These are phyloP conservation scores for Corynespora cassiicola DNA, from an alignment of 2,329 filamentous ascomycete genomes.

Conservation along the genomic window DNA sequence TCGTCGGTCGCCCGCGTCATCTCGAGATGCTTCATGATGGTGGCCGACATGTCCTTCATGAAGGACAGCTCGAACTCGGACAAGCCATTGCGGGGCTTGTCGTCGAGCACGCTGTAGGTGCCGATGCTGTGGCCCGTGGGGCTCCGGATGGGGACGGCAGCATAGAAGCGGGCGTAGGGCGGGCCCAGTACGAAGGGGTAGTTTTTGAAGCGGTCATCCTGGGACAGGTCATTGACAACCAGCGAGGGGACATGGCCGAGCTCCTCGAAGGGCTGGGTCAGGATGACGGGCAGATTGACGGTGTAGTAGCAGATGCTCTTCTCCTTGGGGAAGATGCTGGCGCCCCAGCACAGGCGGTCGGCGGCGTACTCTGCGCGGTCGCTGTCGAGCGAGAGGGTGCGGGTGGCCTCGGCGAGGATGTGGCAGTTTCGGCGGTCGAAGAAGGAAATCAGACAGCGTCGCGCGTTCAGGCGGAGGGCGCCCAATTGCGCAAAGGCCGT, in stretches of 20 bases:
- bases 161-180: conserved; percentile 56
- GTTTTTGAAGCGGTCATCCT: conserved; percentile 47
- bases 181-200: conserved; percentile 39
- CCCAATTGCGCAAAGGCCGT: conserved; percentile 47
- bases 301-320: conserved; percentile 40
- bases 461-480: conserved; percentile 43
- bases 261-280: conserved; percentile 21
- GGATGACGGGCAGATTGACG: conserved; percentile 32
- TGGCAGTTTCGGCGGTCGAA: conserved; percentile 47
- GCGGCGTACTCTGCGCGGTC: conserved; percentile 31
- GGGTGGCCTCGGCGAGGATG: conserved; percentile 44
- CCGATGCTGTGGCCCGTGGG: conserved; percentile 65
- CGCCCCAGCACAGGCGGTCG: conserved; percentile 42
- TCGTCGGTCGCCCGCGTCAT: conserved; percentile 60
- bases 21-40: conserved; percentile 68
- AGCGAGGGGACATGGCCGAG: conserved; percentile 29
- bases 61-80: conserved; percentile 57
- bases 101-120: conserved; percentile 65
- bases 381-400: conserved; percentile 34
- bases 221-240: conserved; percentile 38
- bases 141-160: conserved; percentile 67
- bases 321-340: conserved; percentile 38
- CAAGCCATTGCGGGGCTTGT: conserved; percentile 60
- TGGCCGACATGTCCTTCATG: conserved; percentile 61
- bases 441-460: conserved; percentile 45